Evolutionary conservation across 208 protist species (phyloP).

Genomic region (Plasmodiophora brassicae): DNA sequence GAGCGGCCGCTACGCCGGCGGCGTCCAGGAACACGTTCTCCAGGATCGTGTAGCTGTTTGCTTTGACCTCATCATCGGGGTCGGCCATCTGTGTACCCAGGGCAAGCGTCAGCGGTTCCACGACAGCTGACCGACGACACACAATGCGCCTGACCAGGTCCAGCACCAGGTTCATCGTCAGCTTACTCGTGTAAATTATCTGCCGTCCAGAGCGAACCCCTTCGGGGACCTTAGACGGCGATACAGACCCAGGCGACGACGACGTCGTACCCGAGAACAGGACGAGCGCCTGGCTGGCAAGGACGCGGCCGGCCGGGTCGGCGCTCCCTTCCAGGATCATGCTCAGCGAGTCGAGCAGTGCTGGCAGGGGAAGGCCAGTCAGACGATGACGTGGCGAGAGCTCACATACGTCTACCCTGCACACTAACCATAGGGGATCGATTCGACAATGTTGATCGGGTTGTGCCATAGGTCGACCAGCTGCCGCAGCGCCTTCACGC

Average conservation of each 20-base stretch:
- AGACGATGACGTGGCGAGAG: too few relatives aligned
- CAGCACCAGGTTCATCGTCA: background rate
- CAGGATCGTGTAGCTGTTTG: background rate
- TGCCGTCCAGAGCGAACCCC: background rate
- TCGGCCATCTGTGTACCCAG: background rate
- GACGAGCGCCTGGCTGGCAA: background rate
- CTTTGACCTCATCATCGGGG: background rate
- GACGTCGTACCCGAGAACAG: background rate
- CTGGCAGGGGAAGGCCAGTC: too few relatives aligned
- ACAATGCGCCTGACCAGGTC: background rate
- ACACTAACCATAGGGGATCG: background rate
- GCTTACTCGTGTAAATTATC: background rate
- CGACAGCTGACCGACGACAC: background rate
- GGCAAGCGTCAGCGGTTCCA: too few relatives aligned
- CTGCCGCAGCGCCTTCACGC: background rate
- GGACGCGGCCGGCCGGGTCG: background rate
- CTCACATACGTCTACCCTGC: too few relatives aligned
- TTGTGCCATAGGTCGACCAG: slow-evolving; percentile 21
- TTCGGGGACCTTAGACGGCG: background rate
- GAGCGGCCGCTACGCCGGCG: background rate
- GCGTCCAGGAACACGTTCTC: background rate
- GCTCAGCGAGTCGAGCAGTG: background rate
- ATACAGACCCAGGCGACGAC: too few relatives aligned
- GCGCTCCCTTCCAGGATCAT: background rate
- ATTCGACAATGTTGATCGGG: background rate